Conservation (phyloP, 108 stramenopile species). For the Cylindrotheca closterium region DNA sequence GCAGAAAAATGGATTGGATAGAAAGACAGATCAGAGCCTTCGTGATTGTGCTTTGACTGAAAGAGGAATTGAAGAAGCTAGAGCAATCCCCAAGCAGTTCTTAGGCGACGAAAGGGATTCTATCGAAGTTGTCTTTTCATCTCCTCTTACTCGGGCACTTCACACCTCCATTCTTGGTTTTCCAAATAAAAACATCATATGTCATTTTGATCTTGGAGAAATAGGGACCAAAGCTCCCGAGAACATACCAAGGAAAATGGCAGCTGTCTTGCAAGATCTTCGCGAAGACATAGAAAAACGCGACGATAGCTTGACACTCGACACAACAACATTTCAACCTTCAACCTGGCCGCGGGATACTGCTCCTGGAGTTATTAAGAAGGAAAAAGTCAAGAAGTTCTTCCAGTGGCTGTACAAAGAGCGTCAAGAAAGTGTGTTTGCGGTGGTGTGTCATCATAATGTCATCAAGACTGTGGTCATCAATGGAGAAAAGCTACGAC, state of each 20-base stretch:
- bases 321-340: conserved; percentile 16
- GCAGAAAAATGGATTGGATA: conserved; percentile 14
- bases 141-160: conserved; percentile 48
- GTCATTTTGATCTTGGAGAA: conserved; percentile 38
- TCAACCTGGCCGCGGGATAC: conserved; percentile 21
- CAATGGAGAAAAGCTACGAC: conserved; percentile 11
- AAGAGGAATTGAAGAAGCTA: conserved; percentile 25
- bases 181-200: conserved; percentile 22
- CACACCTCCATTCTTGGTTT: conserved; percentile 44
- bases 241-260: conserved; percentile 26
- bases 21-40: conserved; percentile 28
- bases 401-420: conserved; percentile 17
- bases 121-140: conserved; percentile 34
- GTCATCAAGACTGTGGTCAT: conserved; percentile 30
- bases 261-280: conserved; percentile 24
- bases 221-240: conserved; percentile 35
- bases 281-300: background rate
- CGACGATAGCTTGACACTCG: background rate
- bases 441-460: conserved; percentile 48
- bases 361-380: conserved; percentile 23
- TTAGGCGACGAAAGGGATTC: background rate
- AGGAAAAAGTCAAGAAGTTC: conserved; percentile 19
- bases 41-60: conserved; percentile 34
- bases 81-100: conserved; percentile 11
- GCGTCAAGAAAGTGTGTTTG: conserved; percentile 22